Evolutionary conservation across 345 rosid genomes (phyloP).

Genomic region (Gossypium stocksii): DNA sequence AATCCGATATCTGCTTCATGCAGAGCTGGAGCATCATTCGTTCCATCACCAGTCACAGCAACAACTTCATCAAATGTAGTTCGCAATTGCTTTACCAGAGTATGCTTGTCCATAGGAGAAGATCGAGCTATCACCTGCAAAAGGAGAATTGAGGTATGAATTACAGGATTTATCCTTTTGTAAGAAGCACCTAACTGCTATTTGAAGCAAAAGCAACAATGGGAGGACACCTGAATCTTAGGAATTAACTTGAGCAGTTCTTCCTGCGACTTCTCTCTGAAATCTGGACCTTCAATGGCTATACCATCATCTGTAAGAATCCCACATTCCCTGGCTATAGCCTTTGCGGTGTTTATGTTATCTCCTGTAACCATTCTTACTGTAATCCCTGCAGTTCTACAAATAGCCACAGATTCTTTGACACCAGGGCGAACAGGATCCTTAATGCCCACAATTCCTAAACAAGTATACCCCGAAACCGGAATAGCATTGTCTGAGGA

Average conservation of each 20-base stretch:
- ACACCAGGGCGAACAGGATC: slow-evolving; percentile 97
- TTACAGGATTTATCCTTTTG: slow-evolving; percentile 1
- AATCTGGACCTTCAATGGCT: slow-evolving; percentile 87
- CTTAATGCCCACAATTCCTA: slow-evolving; percentile 86
- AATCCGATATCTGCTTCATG: slow-evolving; percentile 97
- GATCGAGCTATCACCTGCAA: slow-evolving; percentile 95
- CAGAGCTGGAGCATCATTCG: slow-evolving; percentile 96
- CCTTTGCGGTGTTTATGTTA: slow-evolving; percentile 86
- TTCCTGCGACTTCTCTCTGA: slow-evolving; percentile 74
- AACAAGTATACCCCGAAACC: slow-evolving; percentile 56
- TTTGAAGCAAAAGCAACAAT: not conserved
- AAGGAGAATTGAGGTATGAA: slow-evolving; percentile 1
- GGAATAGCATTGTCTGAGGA: slow-evolving; percentile 57
- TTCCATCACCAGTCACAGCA: slow-evolving; percentile 94
- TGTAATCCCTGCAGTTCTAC: slow-evolving; percentile 81
- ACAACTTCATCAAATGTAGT: slow-evolving; percentile 86
- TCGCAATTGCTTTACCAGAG: slow-evolving; percentile 75
- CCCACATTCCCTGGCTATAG: slow-evolving; percentile 93
- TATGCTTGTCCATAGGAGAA: slow-evolving; percentile 90
- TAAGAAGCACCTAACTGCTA: not conserved
- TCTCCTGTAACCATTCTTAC: slow-evolving; percentile 97
- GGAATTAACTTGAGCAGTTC: slow-evolving; percentile 71
- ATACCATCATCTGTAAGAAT: slow-evolving; percentile 80
- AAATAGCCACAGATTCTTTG: slow-evolving; percentile 78
- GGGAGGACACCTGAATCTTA: slow-evolving; percentile 67